Conservation (phyloP, 805 yeast genomes). For the Priceomyces melissophilus region DNA sequence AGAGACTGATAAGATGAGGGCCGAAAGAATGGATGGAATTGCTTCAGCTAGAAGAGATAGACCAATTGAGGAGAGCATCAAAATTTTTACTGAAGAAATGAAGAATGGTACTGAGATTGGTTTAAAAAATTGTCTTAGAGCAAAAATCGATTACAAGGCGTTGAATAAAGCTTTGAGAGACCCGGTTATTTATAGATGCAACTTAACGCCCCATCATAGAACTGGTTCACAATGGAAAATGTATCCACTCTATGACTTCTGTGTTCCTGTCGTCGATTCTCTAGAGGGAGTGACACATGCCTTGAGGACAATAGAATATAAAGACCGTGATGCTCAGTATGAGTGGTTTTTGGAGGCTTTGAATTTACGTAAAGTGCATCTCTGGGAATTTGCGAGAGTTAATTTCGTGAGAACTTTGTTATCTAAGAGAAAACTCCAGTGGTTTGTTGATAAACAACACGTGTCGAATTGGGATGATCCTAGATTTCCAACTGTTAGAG, state of each 20-base stretch:
- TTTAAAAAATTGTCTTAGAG: slow-evolving; percentile 88
- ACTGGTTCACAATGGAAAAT: slow-evolving; percentile 92
- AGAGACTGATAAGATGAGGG: slow-evolving; percentile 91
- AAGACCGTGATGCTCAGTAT: slow-evolving; percentile 98
- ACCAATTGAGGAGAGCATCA: slow-evolving; percentile 86
- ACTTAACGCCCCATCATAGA: slow-evolving; percentile 96
- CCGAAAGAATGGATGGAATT: slow-evolving; percentile 97
- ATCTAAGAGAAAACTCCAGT: slow-evolving; percentile 96
- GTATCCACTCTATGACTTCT: slow-evolving; percentile 98
- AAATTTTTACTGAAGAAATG: slow-evolving; percentile 87
- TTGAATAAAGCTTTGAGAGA: slow-evolving; percentile 94
- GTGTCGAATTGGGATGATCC: slow-evolving; percentile 99
- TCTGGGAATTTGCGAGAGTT: slow-evolving; percentile 98
- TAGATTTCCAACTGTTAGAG: slow-evolving; percentile 98
- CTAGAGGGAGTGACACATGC: slow-evolving; percentile 98
- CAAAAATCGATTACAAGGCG: slow-evolving; percentile 90
- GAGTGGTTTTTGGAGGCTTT: slow-evolving; percentile 90
- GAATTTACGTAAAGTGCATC: slow-evolving; percentile 83
- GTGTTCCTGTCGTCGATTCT: slow-evolving; percentile 95
- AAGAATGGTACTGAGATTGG: slow-evolving; percentile 92
- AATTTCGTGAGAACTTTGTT: slow-evolving; percentile 93
- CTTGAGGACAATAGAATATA: slow-evolving; percentile 94
- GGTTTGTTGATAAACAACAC: slow-evolving; percentile 92
- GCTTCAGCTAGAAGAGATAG: slow-evolving; percentile 91
- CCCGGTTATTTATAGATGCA: slow-evolving; percentile 97